A percentile compares a stretch with the other conserved stretches of the same genome.
phyloP scores from a whole-genome alignment of 768 basidiomycete genomes.

The Agrocybe chaxingu region DNA sequence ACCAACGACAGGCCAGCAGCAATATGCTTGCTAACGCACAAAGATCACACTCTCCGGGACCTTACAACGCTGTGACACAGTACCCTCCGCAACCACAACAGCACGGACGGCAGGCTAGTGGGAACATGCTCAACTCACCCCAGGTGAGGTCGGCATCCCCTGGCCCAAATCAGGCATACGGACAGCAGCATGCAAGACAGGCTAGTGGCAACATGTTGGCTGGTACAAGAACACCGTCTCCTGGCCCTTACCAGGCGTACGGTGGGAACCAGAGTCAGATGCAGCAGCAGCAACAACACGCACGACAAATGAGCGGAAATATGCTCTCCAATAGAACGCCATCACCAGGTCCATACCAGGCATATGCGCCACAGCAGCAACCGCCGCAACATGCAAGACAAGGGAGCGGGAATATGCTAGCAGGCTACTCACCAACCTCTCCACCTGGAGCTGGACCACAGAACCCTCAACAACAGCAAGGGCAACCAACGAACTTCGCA shows the following conservation, averaged over 20 bases:
- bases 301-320: slow-evolving; percentile 16
- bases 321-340: slow-evolving; percentile 15
- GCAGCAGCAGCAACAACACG: slow-evolving; percentile 8
- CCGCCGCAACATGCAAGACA: slow-evolving; percentile 16
- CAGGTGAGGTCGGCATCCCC: slow-evolving; percentile 14
- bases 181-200: slow-evolving; percentile 16
- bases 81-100: slow-evolving; percentile 27
- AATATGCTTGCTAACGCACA: slow-evolving; percentile 19
- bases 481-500: slow-evolving; percentile 30
- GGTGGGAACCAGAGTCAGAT: not conserved
- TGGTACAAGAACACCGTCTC: not conserved
- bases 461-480: slow-evolving; percentile 27
- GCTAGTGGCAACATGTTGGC: slow-evolving; percentile 17
- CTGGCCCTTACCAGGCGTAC: not conserved
- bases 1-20: slow-evolving; percentile 19
- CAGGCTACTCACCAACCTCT: slow-evolving; percentile 3
- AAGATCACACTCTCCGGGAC: slow-evolving; percentile 19
- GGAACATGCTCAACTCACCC: slow-evolving; percentile 14
- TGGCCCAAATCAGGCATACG: slow-evolving; percentile 18
- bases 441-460: slow-evolving; percentile 19
- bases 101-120: slow-evolving; percentile 20
- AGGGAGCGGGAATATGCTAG: slow-evolving; percentile 14
- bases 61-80: slow-evolving; percentile 18
- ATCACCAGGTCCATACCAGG: slow-evolving; percentile 21
- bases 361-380: slow-evolving; percentile 16